Base-by-base conservation (phyloP, 2,329 filamentous ascomycete genomes). In the Colletotrichum brevisporum region DNA sequence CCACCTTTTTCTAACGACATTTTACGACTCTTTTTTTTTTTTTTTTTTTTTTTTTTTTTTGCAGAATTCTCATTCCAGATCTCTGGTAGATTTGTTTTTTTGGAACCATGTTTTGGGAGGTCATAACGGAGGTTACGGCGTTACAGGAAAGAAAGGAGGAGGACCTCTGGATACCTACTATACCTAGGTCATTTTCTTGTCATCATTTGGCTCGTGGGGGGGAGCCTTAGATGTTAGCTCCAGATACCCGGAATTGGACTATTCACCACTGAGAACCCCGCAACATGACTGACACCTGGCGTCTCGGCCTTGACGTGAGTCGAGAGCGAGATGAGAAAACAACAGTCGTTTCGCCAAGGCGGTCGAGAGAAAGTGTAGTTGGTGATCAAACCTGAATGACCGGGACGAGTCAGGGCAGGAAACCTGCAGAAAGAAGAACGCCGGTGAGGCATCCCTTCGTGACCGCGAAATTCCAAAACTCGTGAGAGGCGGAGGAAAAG, bases 221-320 rank as follows among this genome's bases (percentile, higher is more conserved):
- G 54, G 60, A 55, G 52, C 51, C 24, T 56, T 36, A 63, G 36
- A 13, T 43, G 8, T 5, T 43, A 43, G 41, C 41, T 43, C n/a
- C 56, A 62, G 61, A 69, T 68, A 68, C 66, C 54, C 61, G 21
- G 50, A 66, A 55, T 60, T 59, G 50, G 24, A 66, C 54, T 27
- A 27, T 27, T 54, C 16, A 54, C 21, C 31, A 36, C 41, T 36
- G 39, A 47, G 39, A 24, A 41, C 24, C 27, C 27, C 43, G 41
- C 6, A 58, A 58, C 48, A 18, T 54, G 65, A 54, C 1, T 54
- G 65, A 54, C 1, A 48, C 27, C 31, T 36, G 31, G 4, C 10
- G 13, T 6, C 53, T 12, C 26, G 39, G 4, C 41, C 26, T 36
- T 36, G 31, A 36, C 31, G 31, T 36, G 31, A 36, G 31, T 36